Evolutionary conservation across 495 filamentous ascomycete genomes (phyloP).

Genomic region (Rostrohypoxylon terebratum): DNA sequence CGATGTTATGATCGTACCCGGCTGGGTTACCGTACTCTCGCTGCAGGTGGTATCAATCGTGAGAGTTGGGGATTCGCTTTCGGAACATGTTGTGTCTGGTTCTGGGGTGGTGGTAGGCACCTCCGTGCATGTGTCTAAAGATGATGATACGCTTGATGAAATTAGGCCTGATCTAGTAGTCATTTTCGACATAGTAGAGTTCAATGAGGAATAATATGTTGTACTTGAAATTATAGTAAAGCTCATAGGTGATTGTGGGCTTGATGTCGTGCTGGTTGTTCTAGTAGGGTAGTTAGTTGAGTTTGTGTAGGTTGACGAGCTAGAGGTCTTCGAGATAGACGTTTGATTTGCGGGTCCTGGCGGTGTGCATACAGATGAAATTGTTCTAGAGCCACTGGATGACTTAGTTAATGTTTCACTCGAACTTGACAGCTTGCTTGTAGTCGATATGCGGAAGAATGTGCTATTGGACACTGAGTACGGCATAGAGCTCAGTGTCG

Average conservation of each 20-base stretch:
- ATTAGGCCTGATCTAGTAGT: conserved; percentile 22
- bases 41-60: conserved; percentile 45
- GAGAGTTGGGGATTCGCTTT: conserved; percentile 34
- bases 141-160: conserved; percentile 5
- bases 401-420: not conserved
- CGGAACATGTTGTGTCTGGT: conserved; percentile 47
- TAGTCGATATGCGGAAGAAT: not conserved
- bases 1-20: conserved; percentile 31
- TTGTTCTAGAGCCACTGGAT: conserved; percentile 11
- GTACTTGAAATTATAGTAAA: conserved; percentile 19
- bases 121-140: conserved; percentile 39
- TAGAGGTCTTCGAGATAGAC: not conserved
- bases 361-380: not conserved
- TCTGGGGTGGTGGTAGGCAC: conserved; percentile 31
- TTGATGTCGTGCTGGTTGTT: not conserved
- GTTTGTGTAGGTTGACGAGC: conserved; percentile 37
- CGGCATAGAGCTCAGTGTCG: conserved; percentile 23
- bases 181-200: conserved; percentile 31
- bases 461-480: conserved; percentile 26
- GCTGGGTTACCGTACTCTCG: conserved; percentile 42
- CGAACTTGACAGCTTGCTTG: conserved; percentile 7
- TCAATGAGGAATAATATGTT: conserved; percentile 37
- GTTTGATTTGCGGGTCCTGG: conserved; percentile 15
- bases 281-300: conserved; percentile 21
- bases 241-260: conserved; percentile 2